Evolutionary conservation across 1,284 basidiomycete genomes (phyloP).

Genomic region (Puccinia hordei): DNA sequence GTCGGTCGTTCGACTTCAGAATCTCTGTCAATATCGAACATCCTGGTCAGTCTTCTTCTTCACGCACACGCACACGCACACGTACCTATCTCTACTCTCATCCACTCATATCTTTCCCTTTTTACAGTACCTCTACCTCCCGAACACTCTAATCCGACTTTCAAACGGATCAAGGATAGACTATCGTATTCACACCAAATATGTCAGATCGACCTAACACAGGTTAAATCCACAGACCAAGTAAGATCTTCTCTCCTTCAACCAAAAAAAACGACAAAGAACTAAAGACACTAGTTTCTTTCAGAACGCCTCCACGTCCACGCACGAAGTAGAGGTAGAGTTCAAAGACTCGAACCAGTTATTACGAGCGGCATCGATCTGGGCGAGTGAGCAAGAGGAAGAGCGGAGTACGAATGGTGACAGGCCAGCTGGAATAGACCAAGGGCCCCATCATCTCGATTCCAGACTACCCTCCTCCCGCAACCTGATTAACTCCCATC

Average conservation of each 20-base stretch:
- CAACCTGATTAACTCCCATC: neutral
- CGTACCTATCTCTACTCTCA: conserved; percentile 3
- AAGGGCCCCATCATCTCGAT: too few relatives aligned
- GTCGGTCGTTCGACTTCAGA: conserved; percentile 81
- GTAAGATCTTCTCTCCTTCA: conserved; percentile 7
- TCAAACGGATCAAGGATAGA: conserved; percentile 76
- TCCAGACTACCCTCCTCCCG: too few relatives aligned
- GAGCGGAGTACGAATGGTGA: neutral
- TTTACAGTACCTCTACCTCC: conserved; percentile 53
- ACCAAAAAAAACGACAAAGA: neutral
- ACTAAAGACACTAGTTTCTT: too few relatives aligned
- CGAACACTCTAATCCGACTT: conserved; percentile 56
- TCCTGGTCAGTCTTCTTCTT: conserved; percentile 59
- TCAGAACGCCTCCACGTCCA: conserved; percentile 53
- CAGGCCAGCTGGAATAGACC: neutral
- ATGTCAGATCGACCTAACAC: conserved; percentile 88
- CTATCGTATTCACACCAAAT: conserved; percentile 90
- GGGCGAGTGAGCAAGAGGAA: conserved; percentile 48
- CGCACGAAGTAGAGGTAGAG: conserved; percentile 67
- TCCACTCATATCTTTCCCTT: neutral
- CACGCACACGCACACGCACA: neutral
- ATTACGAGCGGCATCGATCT: conserved; percentile 61
- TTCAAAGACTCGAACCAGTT: conserved; percentile 62
- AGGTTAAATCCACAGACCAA: conserved; percentile 67
- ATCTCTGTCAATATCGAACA: conserved; percentile 84